Percentiles rank a stretch among this genome's conserved stretches.
phyloP scores from a whole-genome alignment of 176 grass and related monocot genomes.

The Cenchrus purpureus region DNA sequence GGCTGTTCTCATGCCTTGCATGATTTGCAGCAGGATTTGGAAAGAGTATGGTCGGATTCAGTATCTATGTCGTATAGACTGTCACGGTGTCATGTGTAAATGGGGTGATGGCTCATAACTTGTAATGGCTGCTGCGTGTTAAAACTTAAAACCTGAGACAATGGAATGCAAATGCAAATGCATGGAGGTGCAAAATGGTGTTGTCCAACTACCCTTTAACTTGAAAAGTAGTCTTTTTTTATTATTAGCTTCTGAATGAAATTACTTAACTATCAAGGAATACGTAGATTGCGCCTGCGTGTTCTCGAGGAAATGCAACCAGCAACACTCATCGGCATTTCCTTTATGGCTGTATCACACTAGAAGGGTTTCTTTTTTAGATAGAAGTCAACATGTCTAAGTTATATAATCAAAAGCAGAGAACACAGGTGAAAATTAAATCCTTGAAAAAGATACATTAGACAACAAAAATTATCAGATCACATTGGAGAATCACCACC shows the following conservation, averaged over 20 bases:
- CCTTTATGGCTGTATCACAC: no score
- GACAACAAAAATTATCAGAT: no score
- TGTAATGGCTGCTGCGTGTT: conserved; percentile 25
- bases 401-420: no score
- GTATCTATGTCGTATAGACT: conserved; percentile 22
- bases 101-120: background rate
- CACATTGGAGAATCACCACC: no score
- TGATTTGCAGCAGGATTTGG: conserved; percentile 36
- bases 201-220: background rate
- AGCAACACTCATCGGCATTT: no score
- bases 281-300: no score
- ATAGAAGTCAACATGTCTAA: no score
- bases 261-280: background rate
- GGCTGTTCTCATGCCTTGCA: background rate
- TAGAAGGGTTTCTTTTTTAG: no score
- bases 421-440: no score
- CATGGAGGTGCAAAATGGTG: background rate
- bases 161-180: conserved; percentile 18
- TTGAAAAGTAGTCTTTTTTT: background rate
- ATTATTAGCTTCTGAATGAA: background rate
- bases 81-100: background rate
- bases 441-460: no score
- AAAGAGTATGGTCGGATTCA: conserved; percentile 13
- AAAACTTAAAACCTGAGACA: background rate
- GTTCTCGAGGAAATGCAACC: no score